These are phyloP conservation scores for Rostrohypoxylon terebratum DNA, from an alignment of 495 filamentous ascomycete genomes.

Conservation along the genomic window DNA sequence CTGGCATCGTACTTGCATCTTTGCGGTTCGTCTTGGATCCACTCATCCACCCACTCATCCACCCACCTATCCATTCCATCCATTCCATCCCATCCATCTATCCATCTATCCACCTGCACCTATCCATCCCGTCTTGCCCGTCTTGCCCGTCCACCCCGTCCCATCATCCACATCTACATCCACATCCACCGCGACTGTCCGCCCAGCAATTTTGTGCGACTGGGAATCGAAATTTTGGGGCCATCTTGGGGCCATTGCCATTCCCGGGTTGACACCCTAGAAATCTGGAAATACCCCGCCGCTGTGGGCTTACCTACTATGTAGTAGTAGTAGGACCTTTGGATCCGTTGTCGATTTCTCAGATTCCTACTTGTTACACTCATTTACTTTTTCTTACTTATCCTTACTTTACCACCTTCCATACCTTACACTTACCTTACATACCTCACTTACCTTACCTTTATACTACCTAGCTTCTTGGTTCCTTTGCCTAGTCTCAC, in stretches of 20 bases:
- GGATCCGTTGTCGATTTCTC: constrained; percentile 1
- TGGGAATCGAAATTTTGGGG: constrained; percentile 5
- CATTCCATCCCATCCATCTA: background rate
- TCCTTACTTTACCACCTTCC: background rate
- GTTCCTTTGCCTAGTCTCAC: background rate
- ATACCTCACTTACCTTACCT: background rate
- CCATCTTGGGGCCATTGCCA: background rate
- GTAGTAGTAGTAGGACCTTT: too few relatives aligned
- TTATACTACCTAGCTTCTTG: background rate
- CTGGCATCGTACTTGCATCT: constrained; percentile 9
- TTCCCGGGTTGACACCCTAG: constrained; percentile 15
- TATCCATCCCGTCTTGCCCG: too few relatives aligned
- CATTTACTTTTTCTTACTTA: background rate
- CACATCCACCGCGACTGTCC: background rate
- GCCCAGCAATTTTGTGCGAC: background rate
- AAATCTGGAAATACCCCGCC: constrained; percentile 24
- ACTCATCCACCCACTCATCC: background rate
- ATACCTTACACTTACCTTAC: background rate
- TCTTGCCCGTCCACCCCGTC: background rate
- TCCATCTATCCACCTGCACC: too few relatives aligned
- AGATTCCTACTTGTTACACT: constrained; percentile 5
- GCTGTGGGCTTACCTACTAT: constrained; percentile 5
- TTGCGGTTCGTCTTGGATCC: constrained; percentile 9
- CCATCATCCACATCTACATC: too few relatives aligned
- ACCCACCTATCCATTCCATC: too few relatives aligned